Evolutionary conservation across 1,284 basidiomycete species (phyloP).

Genomic region (Tausonia pullulans): DNA sequence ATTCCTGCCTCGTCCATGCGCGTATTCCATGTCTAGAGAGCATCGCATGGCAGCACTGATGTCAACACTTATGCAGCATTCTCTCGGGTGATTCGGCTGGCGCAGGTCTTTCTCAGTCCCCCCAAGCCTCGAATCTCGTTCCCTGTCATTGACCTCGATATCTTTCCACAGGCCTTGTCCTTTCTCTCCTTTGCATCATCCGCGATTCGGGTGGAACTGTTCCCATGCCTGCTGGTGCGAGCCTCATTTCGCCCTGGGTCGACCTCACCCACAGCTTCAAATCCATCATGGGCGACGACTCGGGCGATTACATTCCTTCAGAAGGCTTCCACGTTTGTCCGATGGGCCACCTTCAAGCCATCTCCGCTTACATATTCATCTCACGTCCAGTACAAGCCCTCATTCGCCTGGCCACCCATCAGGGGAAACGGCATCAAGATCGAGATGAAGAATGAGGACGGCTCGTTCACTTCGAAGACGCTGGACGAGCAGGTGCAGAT

Average conservation of each 20-base stretch:
- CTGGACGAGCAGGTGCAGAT: conserved; percentile 40
- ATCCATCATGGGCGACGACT: conserved; percentile 45
- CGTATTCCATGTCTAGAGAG: neutral
- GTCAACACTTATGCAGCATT: conserved; percentile 34
- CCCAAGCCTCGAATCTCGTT: conserved; percentile 65
- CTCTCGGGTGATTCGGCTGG: conserved; percentile 88
- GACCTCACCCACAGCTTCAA: conserved; percentile 91
- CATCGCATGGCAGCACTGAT: neutral
- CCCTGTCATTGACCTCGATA: conserved; percentile 75
- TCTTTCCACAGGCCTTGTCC: conserved; percentile 46
- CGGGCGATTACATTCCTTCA: conserved; percentile 26
- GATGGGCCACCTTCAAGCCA: too few relatives aligned
- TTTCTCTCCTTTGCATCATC: conserved; percentile 76
- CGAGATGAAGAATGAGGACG: conserved; percentile 21
- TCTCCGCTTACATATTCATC: too few relatives aligned
- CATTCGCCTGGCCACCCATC: conserved; percentile 33
- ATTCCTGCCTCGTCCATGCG: conserved; percentile 65
- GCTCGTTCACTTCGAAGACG: conserved; percentile 12
- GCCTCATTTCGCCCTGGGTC: conserved; percentile 81
- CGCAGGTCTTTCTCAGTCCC: conserved; percentile 34
- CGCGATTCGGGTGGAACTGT: conserved; percentile 59
- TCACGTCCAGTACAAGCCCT: conserved; percentile 25
- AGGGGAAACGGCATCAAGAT: conserved; percentile 29
- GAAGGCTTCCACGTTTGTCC: conserved; percentile 27
- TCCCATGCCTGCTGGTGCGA: conserved; percentile 71